A percentile compares a stretch with the other conserved stretches of the same genome.
These are phyloP conservation scores for Solanum hybrid DNA, from an alignment of 305 asterid genomes.

Conservation along the genomic window DNA sequence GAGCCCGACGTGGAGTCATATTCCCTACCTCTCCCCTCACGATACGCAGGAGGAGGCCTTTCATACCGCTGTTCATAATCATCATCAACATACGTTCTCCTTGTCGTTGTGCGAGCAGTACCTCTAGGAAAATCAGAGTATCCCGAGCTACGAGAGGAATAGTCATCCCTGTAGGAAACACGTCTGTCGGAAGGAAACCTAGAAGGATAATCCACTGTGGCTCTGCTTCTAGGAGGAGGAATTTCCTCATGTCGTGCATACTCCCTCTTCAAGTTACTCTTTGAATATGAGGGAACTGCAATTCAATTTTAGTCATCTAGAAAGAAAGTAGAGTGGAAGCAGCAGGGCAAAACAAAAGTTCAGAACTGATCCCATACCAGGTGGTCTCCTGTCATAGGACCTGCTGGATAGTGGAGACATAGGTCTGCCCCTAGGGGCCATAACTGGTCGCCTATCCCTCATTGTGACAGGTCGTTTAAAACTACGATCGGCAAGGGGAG, in stretches of 20 bases:
- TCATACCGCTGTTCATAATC: constrained; percentile 77
- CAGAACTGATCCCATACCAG: constrained; percentile 38
- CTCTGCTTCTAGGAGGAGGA: constrained; percentile 42
- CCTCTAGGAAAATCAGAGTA: constrained; percentile 74
- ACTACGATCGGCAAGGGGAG: constrained; percentile 54
- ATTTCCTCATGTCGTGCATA: constrained; percentile 21
- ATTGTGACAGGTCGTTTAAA: constrained; percentile 47
- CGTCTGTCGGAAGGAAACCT: constrained; percentile 63
- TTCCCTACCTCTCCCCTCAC: constrained; percentile 71
- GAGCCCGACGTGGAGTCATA: constrained; percentile 77
- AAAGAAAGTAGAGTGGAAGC: background rate
- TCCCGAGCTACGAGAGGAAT: constrained; percentile 62
- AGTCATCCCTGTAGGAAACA: constrained; percentile 61
- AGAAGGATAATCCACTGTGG: constrained; percentile 47
- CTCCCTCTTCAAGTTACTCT: constrained; percentile 62
- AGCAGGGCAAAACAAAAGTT: constrained; percentile 2
- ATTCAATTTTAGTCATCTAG: background rate
- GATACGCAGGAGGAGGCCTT: constrained; percentile 74
- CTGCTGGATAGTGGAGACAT: constrained; percentile 54
- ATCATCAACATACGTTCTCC: constrained; percentile 81
- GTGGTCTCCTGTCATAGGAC: constrained; percentile 89
- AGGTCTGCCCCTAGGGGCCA: constrained; percentile 71
- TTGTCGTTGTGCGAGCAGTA: constrained; percentile 42
- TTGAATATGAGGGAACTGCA: constrained; percentile 69
- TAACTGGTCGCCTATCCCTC: constrained; percentile 66